These are phyloP conservation scores for Inga laurina DNA, from an alignment of 306 rosid species.

Conservation along the genomic window DNA sequence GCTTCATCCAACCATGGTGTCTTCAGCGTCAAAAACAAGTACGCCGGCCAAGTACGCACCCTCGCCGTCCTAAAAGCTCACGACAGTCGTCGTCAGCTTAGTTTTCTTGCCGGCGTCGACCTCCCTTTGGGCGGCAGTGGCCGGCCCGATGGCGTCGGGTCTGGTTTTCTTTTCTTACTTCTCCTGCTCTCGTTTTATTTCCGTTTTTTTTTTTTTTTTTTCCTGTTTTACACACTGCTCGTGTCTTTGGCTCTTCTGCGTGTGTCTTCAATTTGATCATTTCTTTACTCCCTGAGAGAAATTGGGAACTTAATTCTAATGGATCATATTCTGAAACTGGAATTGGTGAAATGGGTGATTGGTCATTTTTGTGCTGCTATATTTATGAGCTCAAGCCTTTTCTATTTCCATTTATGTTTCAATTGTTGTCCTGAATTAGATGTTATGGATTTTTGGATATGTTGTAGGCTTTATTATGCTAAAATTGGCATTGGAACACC, in stretches of 20 bases:
- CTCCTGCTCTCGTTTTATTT: neutral
- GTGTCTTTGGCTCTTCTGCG: neutral
- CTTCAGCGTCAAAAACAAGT: conserved; percentile 81
- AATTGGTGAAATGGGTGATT: neutral
- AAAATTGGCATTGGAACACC: conserved; percentile 98
- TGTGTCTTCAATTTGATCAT: neutral
- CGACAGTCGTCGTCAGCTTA: conserved; percentile 80
- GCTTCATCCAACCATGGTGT: conserved; percentile 58
- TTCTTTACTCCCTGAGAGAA: neutral
- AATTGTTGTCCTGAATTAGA: conserved; percentile 11
- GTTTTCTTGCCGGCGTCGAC: conserved; percentile 86
- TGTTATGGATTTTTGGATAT: conserved; percentile 12
- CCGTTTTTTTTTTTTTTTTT: neutral
- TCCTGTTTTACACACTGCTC: neutral
- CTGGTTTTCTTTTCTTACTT: neutral
- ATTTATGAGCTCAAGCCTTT: neutral
- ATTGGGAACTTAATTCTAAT: neutral
- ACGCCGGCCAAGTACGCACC: conserved; percentile 69
- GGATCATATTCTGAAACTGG: neutral
- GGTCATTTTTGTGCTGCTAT: neutral
- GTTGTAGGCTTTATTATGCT: conserved; percentile 89
- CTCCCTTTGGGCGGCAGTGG: conserved; percentile 92
- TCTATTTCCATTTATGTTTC: neutral
- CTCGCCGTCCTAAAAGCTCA: conserved; percentile 77
- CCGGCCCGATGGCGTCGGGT: conserved; percentile 95